These are phyloP conservation scores for Corymbia citriodora DNA, from an alignment of 441 rosid genomes.

Conservation along the genomic window DNA sequence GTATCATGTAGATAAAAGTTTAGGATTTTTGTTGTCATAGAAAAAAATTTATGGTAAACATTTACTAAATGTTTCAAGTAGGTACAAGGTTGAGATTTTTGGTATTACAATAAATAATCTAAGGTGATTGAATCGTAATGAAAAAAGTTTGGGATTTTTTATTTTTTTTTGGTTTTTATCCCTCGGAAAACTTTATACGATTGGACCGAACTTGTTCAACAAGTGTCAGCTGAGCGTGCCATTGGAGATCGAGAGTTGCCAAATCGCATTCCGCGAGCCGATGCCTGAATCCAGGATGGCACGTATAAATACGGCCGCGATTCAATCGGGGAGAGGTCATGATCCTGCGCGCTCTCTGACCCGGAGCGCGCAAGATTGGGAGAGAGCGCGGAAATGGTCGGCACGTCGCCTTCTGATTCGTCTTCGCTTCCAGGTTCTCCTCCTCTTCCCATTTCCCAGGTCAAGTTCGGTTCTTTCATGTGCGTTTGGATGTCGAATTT, in stretches of 20 bases:
- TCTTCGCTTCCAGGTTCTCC: slow-evolving; percentile 14
- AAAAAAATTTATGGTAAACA: too few relatives aligned
- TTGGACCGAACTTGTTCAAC: neutral
- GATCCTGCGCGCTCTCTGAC: neutral
- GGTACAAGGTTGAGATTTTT: too few relatives aligned
- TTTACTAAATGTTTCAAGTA: too few relatives aligned
- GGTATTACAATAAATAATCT: too few relatives aligned
- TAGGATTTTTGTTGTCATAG: too few relatives aligned
- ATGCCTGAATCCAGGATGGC: neutral
- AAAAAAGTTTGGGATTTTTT: too few relatives aligned
- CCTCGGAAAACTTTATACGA: neutral
- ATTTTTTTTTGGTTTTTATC: too few relatives aligned
- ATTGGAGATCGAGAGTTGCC: neutral
- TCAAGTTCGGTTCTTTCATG: neutral
- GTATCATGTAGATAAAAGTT: too few relatives aligned
- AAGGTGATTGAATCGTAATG: too few relatives aligned
- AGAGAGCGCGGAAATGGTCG: neutral
- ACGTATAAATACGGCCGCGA: neutral
- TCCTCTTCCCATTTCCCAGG: neutral
- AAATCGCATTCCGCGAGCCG: neutral
- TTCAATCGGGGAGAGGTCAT: neutral
- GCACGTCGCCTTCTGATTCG: slow-evolving; percentile 4
- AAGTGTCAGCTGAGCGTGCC: neutral
- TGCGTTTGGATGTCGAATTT: neutral
- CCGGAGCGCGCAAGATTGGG: neutral